phyloP scores from a whole-genome alignment of 176 grass and related monocot genomes.

The Bromus sterilis region DNA sequence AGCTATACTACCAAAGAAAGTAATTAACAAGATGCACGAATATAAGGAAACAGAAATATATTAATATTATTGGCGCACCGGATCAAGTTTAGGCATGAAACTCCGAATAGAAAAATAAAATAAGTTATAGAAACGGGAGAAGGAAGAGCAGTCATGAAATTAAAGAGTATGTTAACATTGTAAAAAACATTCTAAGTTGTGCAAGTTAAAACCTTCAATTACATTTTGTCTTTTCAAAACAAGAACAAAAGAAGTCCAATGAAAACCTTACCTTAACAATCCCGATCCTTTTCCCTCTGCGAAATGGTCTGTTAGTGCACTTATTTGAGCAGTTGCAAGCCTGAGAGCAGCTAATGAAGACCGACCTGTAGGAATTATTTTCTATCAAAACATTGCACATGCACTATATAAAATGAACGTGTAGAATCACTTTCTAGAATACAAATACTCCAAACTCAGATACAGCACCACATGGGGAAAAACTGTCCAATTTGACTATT shows the following conservation, averaged over 20 bases:
- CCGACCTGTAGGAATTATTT: conserved; percentile 39
- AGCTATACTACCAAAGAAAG: not conserved
- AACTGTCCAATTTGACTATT: not conserved
- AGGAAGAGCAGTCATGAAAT: not conserved
- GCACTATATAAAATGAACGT: not conserved
- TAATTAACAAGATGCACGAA: not conserved
- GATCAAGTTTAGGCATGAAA: not conserved
- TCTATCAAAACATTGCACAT: not conserved
- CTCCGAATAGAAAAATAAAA: not conserved
- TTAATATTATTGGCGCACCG: not conserved
- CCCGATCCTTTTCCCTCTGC: conserved; percentile 60
- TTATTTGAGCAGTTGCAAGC: conserved; percentile 67
- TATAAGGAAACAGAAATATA: not conserved
- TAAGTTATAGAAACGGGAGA: not conserved
- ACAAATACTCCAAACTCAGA: not conserved
- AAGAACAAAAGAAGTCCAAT: not conserved
- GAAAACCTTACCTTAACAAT: conserved; percentile 66
- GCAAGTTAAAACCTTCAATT: not conserved
- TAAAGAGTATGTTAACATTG: not conserved
- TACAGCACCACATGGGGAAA: not conserved
- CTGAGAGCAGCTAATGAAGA: conserved; percentile 71
- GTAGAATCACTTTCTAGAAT: not conserved
- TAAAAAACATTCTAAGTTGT: not conserved
- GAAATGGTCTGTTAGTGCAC: conserved; percentile 81
- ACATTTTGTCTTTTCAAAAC: not conserved